Percentiles rank a stretch among this genome's conserved stretches.
Conservation (phyloP, 1,139 yeast species). For the Saccharomyces hybrid region DNA sequence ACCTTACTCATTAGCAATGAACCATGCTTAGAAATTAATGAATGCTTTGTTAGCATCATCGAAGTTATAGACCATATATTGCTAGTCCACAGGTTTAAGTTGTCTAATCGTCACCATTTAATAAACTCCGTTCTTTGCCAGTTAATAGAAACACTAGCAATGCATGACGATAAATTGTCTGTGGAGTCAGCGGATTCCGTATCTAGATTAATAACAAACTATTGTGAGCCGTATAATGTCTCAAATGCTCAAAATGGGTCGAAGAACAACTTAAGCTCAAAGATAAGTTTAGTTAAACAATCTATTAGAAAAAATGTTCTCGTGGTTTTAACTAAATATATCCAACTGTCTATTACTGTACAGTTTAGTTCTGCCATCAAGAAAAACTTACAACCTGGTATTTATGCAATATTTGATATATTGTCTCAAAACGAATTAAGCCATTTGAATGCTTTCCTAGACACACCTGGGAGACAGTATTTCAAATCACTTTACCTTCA, state of each 20-base stretch:
- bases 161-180: constrained; percentile 14
- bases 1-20: no score
- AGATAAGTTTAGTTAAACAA: constrained; percentile 47
- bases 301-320: constrained; percentile 59
- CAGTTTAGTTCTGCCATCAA: constrained; percentile 44
- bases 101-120: constrained; percentile 67
- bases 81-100: constrained; percentile 60
- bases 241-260: constrained; percentile 17
- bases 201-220: constrained; percentile 53
- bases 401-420: constrained; percentile 61
- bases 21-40: constrained; percentile 8
- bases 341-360: constrained; percentile 43
- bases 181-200: constrained; percentile 38
- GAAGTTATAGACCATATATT: constrained; percentile 49
- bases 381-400: constrained; percentile 47
- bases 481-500: constrained; percentile 63
- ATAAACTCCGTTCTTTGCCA: constrained; percentile 43
- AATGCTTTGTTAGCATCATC: constrained; percentile 35
- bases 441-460: constrained; percentile 61
- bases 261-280: constrained; percentile 43
- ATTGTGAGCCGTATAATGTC: constrained; percentile 58
- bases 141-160: constrained; percentile 42
- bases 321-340: constrained; percentile 49
- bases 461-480: constrained; percentile 59
- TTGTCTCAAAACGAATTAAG: constrained; percentile 61